A percentile compares a stretch with the other conserved stretches of the same genome.
phyloP scores from a whole-genome alignment of 345 rosid species.

The Mercurialis annua region DNA sequence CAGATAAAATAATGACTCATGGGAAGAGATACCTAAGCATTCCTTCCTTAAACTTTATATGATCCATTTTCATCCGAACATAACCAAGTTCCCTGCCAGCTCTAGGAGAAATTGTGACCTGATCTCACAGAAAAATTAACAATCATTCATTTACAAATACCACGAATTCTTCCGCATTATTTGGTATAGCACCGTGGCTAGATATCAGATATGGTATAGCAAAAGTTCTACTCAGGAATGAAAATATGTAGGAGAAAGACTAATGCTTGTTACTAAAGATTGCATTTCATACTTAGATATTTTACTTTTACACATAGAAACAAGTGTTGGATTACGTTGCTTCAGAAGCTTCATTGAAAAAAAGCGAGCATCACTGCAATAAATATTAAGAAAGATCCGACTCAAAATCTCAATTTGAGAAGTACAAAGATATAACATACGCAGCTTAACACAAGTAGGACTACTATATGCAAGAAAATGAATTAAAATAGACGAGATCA shows the following conservation, averaged over 20 bases:
- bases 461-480: not conserved
- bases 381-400: not conserved
- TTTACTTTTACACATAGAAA: not conserved
- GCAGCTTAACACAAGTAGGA: not conserved
- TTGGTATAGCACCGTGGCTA: not conserved
- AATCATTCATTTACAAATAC: too few relatives aligned
- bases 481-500: slow-evolving; percentile 8
- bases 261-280: not conserved
- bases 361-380: not conserved
- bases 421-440: not conserved
- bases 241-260: not conserved
- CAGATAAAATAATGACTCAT: not conserved
- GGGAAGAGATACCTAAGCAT: slow-evolving; percentile 58
- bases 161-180: too few relatives aligned
- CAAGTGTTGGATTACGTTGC: not conserved
- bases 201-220: not conserved
- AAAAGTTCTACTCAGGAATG: not conserved
- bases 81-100: slow-evolving; percentile 93
- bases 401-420: not conserved
- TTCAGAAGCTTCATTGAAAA: not conserved
- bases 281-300: not conserved
- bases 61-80: slow-evolving; percentile 86
- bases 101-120: slow-evolving; percentile 89
- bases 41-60: slow-evolving; percentile 71
- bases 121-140: slow-evolving; percentile 19